phyloP scores from a whole-genome alignment of 2,329 filamentous ascomycete genomes.

The Neocucurbitaria cava region DNA sequence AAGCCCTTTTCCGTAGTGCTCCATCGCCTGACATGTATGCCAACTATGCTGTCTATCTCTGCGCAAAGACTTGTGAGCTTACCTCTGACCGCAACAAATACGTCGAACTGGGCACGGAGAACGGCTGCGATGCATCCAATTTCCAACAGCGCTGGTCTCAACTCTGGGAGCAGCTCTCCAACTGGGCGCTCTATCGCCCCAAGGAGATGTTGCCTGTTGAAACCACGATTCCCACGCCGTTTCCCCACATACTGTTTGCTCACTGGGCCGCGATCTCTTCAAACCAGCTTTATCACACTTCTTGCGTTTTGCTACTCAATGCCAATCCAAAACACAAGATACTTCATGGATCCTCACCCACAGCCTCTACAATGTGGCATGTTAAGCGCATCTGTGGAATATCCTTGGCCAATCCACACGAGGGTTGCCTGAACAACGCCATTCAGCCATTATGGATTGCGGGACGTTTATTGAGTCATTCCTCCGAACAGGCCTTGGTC shows the following conservation, averaged over 20 bases:
- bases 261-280: constrained; percentile 64
- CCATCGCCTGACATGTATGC: constrained; percentile 57
- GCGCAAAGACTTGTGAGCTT: constrained; percentile 58
- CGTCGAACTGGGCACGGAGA: constrained; percentile 56
- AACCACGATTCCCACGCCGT: constrained; percentile 54
- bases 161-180: constrained; percentile 60
- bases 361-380: constrained; percentile 60
- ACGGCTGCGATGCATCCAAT: constrained; percentile 51
- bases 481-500: constrained; percentile 49
- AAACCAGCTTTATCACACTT: constrained; percentile 65
- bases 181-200: constrained; percentile 58
- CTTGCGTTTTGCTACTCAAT: constrained; percentile 60
- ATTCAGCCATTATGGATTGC: constrained; percentile 66
- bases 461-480: constrained; percentile 61
- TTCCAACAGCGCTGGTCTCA: constrained; percentile 56
- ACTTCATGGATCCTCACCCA: constrained; percentile 36
- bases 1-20: constrained; percentile 44
- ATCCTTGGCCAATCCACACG: constrained; percentile 62
- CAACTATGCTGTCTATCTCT: constrained; percentile 59
- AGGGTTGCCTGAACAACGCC: constrained; percentile 64
- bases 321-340: constrained; percentile 48
- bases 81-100: constrained; percentile 58
- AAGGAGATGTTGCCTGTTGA: constrained; percentile 56
- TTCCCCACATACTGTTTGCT: constrained; percentile 61
- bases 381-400: constrained; percentile 64